phyloP scores from a whole-genome alignment of 1,284 basidiomycete genomes.

The Leccinum insolens region DNA sequence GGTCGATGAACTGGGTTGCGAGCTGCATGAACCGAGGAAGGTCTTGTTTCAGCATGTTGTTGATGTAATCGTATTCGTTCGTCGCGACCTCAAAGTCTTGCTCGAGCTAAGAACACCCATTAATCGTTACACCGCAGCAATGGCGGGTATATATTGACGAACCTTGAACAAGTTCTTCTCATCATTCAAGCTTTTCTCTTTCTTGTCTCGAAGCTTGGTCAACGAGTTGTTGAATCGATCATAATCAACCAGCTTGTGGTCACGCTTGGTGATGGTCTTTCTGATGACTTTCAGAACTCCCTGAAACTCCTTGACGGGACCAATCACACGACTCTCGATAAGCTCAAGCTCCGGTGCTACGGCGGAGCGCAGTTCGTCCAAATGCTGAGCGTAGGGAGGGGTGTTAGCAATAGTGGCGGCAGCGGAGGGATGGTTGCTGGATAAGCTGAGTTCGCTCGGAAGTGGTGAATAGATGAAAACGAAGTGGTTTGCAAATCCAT shows the following conservation, averaged over 20 bases:
- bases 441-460: slow-evolving; percentile 80
- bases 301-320: slow-evolving; percentile 89
- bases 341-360: slow-evolving; percentile 94
- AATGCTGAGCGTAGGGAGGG: slow-evolving; percentile 71
- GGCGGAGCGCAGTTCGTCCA: slow-evolving; percentile 83
- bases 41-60: slow-evolving; percentile 90
- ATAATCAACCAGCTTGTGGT: slow-evolving; percentile 97
- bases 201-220: slow-evolving; percentile 96
- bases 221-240: slow-evolving; percentile 97
- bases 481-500: slow-evolving; percentile 79
- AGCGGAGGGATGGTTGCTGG: slow-evolving; percentile 78
- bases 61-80: slow-evolving; percentile 97
- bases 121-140: not conserved
- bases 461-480: slow-evolving; percentile 82
- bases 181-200: slow-evolving; percentile 91
- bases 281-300: slow-evolving; percentile 86
- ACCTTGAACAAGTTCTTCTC: slow-evolving; percentile 97
- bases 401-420: slow-evolving; percentile 76
- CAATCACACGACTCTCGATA: slow-evolving; percentile 86
- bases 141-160: slow-evolving; percentile 20
- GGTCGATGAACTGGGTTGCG: slow-evolving; percentile 90
- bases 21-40: slow-evolving; percentile 91
- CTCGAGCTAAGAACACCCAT: slow-evolving; percentile 68
- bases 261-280: slow-evolving; percentile 95
- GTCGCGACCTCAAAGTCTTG: slow-evolving; percentile 97